A percentile compares a stretch with the other conserved stretches of the same genome.
Conservation (phyloP, 495 filamentous ascomycete species). For the Aspergillus coremiiformis region DNA sequence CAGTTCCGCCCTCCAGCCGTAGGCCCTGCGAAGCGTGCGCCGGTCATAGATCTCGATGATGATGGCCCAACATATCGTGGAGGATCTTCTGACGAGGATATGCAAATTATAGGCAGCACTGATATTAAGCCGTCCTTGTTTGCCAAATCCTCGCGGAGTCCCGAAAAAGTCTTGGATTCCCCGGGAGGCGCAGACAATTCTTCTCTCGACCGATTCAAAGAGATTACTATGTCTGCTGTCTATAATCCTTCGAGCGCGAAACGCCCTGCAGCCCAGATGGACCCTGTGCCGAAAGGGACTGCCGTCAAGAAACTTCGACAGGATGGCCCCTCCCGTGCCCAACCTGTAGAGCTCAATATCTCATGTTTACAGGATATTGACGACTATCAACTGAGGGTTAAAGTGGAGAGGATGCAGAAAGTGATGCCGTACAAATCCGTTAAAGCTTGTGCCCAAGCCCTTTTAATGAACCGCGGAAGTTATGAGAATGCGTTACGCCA, state of each 20-base stretch:
- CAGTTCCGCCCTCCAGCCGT: conserved; percentile 51
- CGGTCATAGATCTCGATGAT: conserved; percentile 44
- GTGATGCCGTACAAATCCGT: conserved; percentile 48
- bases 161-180: conserved; percentile 35
- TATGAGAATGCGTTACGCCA: conserved; percentile 52
- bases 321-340: conserved; percentile 49
- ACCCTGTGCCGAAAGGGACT: conserved; percentile 33
- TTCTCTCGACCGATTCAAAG: conserved; percentile 36
- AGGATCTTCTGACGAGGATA: conserved; percentile 52
- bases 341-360: conserved; percentile 29
- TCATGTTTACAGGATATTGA: conserved; percentile 48
- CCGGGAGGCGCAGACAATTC: conserved; percentile 20
- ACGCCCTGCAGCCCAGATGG: conserved; percentile 41
- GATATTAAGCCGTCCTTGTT: conserved; percentile 71
- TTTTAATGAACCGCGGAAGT: conserved; percentile 46
- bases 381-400: conserved; percentile 44
- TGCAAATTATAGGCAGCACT: conserved; percentile 31
- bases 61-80: conserved; percentile 52
- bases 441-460: conserved; percentile 43
- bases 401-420: conserved; percentile 48
- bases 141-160: conserved; percentile 27
- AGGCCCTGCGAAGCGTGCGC: conserved; percentile 29
- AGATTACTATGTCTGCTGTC: conserved; percentile 40
- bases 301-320: conserved; percentile 39
- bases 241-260: conserved; percentile 42